These are phyloP conservation scores for Maudiozyma bulderi DNA, from an alignment of 805 yeast genomes.

Conservation along the genomic window DNA sequence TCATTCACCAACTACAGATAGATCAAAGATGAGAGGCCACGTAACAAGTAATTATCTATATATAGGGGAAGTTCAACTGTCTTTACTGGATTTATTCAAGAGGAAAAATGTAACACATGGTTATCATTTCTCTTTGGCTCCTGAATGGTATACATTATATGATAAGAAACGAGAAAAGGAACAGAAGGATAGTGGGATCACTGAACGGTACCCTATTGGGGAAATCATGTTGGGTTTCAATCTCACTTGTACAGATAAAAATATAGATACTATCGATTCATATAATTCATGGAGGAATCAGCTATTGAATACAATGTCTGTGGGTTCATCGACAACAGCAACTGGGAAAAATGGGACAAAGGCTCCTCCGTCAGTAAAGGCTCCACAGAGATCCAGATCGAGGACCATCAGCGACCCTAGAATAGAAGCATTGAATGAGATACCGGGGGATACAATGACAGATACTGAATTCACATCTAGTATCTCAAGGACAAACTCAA, in stretches of 20 bases:
- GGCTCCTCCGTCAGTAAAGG: not conserved
- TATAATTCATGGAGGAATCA: conserved; percentile 17
- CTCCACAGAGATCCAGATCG: not conserved
- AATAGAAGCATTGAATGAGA: not conserved
- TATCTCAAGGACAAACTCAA: not conserved
- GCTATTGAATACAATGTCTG: conserved; percentile 1
- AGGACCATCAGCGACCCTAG: not conserved
- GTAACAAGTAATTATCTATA: conserved; percentile 14
- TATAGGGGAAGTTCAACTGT: conserved; percentile 25
- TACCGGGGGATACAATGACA: not conserved
- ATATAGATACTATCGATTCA: conserved; percentile 13
- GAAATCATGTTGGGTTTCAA: conserved; percentile 19
- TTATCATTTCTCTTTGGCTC: conserved; percentile 12
- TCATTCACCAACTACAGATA: not conserved
- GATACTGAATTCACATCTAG: not conserved
- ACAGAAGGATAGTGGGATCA: conserved; percentile 4
- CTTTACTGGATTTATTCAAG: conserved; percentile 21
- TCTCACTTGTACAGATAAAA: conserved; percentile 11
- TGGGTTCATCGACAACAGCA: not conserved
- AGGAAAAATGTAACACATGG: conserved; percentile 9
- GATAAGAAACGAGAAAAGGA: conserved; percentile 16
- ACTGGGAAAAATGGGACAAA: not conserved
- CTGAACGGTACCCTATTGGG: conserved; percentile 11
- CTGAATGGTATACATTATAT: conserved; percentile 21
- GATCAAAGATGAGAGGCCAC: not conserved